phyloP scores from a whole-genome alignment of 2,329 filamentous ascomycete species.

The Aspergillus terreus region DNA sequence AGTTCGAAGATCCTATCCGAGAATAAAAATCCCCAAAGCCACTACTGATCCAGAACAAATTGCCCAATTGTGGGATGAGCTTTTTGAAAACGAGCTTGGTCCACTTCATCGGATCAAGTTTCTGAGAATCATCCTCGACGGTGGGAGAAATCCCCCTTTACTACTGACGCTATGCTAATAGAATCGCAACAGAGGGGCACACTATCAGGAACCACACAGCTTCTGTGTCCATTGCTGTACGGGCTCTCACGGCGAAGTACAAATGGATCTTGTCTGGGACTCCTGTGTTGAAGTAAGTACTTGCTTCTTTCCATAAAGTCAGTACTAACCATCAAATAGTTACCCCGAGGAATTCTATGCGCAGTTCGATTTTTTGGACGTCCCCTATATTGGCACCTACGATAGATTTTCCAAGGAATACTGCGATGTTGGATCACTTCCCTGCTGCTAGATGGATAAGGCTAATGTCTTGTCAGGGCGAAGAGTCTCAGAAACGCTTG shows the following conservation, averaged over 20 bases:
- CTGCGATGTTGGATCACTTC: constrained; percentile 14
- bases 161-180: neutral
- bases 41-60: constrained; percentile 16
- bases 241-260: constrained; percentile 29
- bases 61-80: constrained; percentile 20
- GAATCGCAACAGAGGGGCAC: constrained; percentile 26
- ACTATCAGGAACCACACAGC: constrained; percentile 34
- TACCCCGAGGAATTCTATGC: constrained; percentile 36
- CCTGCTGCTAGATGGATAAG: neutral
- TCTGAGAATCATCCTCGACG: constrained; percentile 40
- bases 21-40: constrained; percentile 14
- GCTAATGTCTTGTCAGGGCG: constrained; percentile 4
- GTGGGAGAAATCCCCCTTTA: constrained; percentile 13
- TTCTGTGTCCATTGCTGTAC: constrained; percentile 33
- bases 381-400: constrained; percentile 24
- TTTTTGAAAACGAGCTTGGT: constrained; percentile 24
- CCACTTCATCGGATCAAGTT: constrained; percentile 34
- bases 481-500: constrained; percentile 19
- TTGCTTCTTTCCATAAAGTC: too few relatives aligned
- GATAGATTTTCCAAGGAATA: constrained; percentile 23
- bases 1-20: constrained; percentile 32
- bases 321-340: constrained; percentile 10
- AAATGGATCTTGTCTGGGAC: constrained; percentile 41
- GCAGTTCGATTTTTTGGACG: constrained; percentile 35
- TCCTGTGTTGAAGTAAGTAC: constrained; percentile 34